Conservation (phyloP, 208 protist species). For the Leishmania gerbilli region DNA sequence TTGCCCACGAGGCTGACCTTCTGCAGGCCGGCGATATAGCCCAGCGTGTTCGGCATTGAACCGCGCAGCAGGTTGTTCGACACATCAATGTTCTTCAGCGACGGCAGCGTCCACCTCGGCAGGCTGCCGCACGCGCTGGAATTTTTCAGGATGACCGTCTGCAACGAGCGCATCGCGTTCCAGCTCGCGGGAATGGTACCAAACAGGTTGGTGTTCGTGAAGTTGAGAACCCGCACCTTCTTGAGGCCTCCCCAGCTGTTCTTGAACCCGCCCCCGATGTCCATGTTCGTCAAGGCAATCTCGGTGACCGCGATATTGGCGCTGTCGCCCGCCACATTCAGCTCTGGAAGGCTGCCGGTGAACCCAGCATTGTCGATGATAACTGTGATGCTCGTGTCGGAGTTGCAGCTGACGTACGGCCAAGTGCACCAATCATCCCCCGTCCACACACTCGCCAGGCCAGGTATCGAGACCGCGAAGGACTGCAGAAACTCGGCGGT, state of each 20-base stretch:
- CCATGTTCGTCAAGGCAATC: conserved; percentile 11
- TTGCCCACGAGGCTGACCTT: conserved; percentile 19
- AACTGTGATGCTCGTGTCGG: conserved; percentile 4
- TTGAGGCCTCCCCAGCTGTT: conserved; percentile 18
- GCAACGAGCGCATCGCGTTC: conserved; percentile 11
- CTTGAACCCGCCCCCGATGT: conserved; percentile 16
- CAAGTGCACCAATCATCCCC: conserved; percentile 18
- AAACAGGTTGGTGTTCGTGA: conserved; percentile 20
- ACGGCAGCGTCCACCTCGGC: conserved; percentile 21
- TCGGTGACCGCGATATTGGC: conserved; percentile 6
- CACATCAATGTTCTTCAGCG: conserved; percentile 20
- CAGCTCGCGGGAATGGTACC: conserved; percentile 21
- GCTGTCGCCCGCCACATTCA: neutral
- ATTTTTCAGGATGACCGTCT: conserved; percentile 2
- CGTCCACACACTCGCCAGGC: conserved; percentile 4
- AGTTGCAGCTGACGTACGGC: conserved; percentile 12
- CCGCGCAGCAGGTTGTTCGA: conserved; percentile 17
- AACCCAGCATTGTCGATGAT: conserved; percentile 8
- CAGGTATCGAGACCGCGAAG: conserved; percentile 13
- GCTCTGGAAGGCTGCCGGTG: conserved; percentile 7
- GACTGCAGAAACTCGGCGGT: conserved; percentile 19
- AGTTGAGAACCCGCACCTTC: conserved; percentile 1
- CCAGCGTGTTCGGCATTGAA: conserved; percentile 7
- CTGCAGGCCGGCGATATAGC: conserved; percentile 10
- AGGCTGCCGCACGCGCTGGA: conserved; percentile 23